Evolutionary conservation across 73 alveolate genomes (phyloP).

Genomic region (Paraurostyla sp.): DNA sequence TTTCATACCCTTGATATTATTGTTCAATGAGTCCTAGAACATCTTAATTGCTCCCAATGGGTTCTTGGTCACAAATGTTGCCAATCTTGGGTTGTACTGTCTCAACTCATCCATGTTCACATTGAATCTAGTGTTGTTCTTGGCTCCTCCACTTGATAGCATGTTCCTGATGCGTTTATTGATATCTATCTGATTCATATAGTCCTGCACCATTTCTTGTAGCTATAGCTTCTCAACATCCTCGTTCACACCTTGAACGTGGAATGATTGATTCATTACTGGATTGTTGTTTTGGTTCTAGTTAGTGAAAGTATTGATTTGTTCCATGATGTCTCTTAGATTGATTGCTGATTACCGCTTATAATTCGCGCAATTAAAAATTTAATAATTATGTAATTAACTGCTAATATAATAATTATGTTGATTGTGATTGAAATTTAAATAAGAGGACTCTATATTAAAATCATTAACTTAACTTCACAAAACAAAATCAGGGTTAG

Average conservation of each 20-base stretch:
- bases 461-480: background rate
- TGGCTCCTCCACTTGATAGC: background rate
- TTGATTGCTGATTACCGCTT: too few relatives aligned
- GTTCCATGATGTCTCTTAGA: background rate
- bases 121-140: slow-evolving; percentile 56
- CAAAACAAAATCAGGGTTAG: too few relatives aligned
- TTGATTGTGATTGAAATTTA: background rate
- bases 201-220: slow-evolving; percentile 10
- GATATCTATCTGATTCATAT: slow-evolving; percentile 15
- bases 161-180: slow-evolving; percentile 10
- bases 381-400: background rate
- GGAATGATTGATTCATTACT: background rate
- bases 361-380: slow-evolving; percentile 39
- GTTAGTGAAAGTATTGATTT: slow-evolving; percentile 9
- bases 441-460: background rate
- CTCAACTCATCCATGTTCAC: slow-evolving; percentile 81
- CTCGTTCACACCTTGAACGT: background rate
- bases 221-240: background rate
- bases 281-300: background rate
- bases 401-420: background rate
- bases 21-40: slow-evolving; percentile 75
- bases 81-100: slow-evolving; percentile 68
- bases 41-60: slow-evolving; percentile 75
- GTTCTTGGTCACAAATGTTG: slow-evolving; percentile 61
- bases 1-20: slow-evolving; percentile 30